Evolutionary conservation across 768 basidiomycete genomes (phyloP).

Genomic region (Mrakia hoshinonis): DNA sequence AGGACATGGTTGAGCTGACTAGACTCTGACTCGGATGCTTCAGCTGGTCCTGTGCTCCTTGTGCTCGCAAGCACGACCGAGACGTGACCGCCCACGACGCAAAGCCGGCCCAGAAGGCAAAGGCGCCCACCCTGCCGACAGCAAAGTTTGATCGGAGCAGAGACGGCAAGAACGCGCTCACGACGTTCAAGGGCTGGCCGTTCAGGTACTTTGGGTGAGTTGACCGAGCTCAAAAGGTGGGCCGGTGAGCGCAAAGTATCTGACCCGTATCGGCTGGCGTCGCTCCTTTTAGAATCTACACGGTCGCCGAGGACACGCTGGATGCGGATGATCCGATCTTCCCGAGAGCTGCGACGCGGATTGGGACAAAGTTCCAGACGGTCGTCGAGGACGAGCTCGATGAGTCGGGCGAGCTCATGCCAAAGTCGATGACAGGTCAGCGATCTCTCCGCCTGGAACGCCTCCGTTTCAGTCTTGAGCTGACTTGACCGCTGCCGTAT

Average conservation of each 20-base stretch:
- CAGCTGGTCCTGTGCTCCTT: slow-evolving; percentile 8
- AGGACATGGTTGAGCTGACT: no score
- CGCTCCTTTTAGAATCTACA: slow-evolving; percentile 55
- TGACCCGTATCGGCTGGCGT: slow-evolving; percentile 7
- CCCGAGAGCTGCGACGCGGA: slow-evolving; percentile 82
- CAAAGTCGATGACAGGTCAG: not conserved
- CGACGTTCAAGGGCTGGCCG: slow-evolving; percentile 38
- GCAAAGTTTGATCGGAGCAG: slow-evolving; percentile 6
- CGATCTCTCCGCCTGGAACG: not conserved
- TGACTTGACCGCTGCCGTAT: not conserved
- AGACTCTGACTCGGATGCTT: no score
- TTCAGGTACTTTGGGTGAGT: slow-evolving; percentile 94
- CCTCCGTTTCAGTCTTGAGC: not conserved
- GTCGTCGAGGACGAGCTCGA: slow-evolving; percentile 28
- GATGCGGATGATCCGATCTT: slow-evolving; percentile 96
- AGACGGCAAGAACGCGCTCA: not conserved
- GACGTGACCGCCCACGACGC: not conserved
- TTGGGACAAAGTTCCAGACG: slow-evolving; percentile 74
- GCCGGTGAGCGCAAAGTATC: not conserved
- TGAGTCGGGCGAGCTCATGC: not conserved
- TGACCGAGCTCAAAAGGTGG: not conserved
- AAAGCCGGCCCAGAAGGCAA: not conserved
- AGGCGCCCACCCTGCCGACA: slow-evolving; percentile 8
- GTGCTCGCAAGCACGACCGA: slow-evolving; percentile 20
- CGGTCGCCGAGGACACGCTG: slow-evolving; percentile 81